Percentiles rank a stretch among this genome's conserved stretches.
Conservation (phyloP, 805 yeast genomes). For the Brettanomyces sp. region DNA sequence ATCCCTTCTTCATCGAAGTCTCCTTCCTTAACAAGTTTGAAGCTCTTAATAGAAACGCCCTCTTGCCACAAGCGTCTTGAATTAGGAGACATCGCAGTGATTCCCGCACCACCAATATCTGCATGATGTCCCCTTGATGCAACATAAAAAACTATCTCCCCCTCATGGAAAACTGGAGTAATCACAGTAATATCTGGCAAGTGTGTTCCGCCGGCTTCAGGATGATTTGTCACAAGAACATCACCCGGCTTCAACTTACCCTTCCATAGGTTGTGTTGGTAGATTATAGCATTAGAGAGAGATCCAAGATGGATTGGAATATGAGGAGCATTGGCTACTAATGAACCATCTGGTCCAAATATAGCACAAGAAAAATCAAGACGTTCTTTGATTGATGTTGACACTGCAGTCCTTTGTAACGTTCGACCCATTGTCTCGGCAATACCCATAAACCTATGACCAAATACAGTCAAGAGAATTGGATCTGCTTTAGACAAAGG, state of each 20-base stretch:
- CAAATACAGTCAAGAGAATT: constrained; percentile 32
- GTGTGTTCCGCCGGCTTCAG: constrained; percentile 38
- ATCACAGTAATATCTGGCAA: constrained; percentile 46
- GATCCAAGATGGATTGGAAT: constrained; percentile 42
- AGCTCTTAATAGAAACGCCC: constrained; percentile 40
- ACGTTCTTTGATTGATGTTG: constrained; percentile 39
- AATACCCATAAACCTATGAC: constrained; percentile 40
- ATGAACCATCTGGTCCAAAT: constrained; percentile 35
- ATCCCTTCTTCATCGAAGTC: constrained; percentile 45
- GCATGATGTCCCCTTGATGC: constrained; percentile 58
- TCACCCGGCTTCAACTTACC: constrained; percentile 32
- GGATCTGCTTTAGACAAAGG: constrained; percentile 30
- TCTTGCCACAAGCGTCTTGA: constrained; percentile 45
- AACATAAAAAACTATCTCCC: constrained; percentile 38
- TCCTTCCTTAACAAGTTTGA: constrained; percentile 41
- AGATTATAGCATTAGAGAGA: constrained; percentile 33
- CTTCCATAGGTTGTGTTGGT: constrained; percentile 30
- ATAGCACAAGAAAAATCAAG: constrained; percentile 40
- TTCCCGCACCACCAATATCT: constrained; percentile 53
- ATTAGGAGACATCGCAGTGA: constrained; percentile 48
- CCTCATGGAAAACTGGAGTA: constrained; percentile 43
- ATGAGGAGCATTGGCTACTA: constrained; percentile 37
- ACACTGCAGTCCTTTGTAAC: constrained; percentile 33
- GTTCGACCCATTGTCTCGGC: constrained; percentile 42
- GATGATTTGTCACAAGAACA: constrained; percentile 33